phyloP scores from a whole-genome alignment of 2,329 filamentous ascomycete genomes.

The Immersiporthe knoxdaviesiana region DNA sequence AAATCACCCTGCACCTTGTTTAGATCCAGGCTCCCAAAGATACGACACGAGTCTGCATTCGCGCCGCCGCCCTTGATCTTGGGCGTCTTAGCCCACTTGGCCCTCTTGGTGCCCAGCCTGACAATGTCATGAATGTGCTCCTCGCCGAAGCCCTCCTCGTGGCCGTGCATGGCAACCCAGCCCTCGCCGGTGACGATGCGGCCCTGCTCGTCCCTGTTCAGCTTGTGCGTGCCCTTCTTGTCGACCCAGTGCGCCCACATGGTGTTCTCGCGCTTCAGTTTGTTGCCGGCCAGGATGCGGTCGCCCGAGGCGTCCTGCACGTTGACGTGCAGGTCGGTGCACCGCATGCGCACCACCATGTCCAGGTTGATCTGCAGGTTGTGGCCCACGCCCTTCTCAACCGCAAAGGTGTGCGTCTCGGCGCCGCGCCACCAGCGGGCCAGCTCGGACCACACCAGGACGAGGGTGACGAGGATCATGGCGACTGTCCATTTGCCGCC shows the following conservation, averaged over 20 bases:
- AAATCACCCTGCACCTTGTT: constrained; percentile 99
- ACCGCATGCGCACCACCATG: constrained; percentile 87
- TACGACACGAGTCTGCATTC: constrained; percentile 74
- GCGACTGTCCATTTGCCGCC: constrained; percentile 93
- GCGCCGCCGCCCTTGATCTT: constrained; percentile 52
- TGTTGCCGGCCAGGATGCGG: constrained; percentile 78
- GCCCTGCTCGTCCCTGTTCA: constrained; percentile 60
- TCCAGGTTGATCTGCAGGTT: constrained; percentile 94
- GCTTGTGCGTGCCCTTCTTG: constrained; percentile 64
- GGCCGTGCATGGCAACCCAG: constrained; percentile 50
- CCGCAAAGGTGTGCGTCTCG: constrained; percentile 87
- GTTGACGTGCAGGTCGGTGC: constrained; percentile 88
- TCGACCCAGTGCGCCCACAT: constrained; percentile 83
- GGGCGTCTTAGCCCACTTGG: constrained; percentile 77
- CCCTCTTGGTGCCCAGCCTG: constrained; percentile 64
- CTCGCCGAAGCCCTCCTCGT: constrained; percentile 72
- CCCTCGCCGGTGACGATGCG: constrained; percentile 60
- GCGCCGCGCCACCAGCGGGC: constrained; percentile 80
- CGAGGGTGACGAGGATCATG: constrained; percentile 72
- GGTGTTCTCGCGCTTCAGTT: constrained; percentile 76
- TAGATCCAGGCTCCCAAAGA: constrained; percentile 86
- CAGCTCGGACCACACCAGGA: constrained; percentile 80
- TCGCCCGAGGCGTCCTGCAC: constrained; percentile 96
- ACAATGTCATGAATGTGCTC: constrained; percentile 93
- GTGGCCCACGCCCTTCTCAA: constrained; percentile 89